Conservation (phyloP, 352 stramenopile species). For the Poterioochromonas sp. region DNA sequence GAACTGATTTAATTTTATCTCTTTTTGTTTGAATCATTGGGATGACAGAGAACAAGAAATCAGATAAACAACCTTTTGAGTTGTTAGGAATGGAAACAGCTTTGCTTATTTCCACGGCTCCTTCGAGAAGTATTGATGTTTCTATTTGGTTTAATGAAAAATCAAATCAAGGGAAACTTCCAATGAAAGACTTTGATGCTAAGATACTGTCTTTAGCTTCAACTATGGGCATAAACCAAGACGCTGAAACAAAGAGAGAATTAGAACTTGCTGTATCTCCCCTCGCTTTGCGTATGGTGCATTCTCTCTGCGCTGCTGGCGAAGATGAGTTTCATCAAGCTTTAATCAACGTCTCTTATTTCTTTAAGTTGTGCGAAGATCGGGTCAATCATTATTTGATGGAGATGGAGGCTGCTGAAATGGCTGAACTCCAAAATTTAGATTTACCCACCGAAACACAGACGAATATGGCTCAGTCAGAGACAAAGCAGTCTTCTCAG, state of each 20-base stretch:
- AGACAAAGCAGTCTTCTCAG: neutral
- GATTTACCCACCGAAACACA: too few relatives aligned
- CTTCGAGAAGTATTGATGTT: neutral
- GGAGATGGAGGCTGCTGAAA: conserved; percentile 9
- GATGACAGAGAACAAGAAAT: too few relatives aligned
- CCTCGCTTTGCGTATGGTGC: neutral
- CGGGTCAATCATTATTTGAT: neutral
- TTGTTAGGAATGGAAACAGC: conserved; percentile 23
- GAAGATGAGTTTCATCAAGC: neutral
- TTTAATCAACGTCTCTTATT: neutral
- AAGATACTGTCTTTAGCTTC: neutral
- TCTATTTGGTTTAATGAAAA: neutral
- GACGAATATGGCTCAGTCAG: neutral
- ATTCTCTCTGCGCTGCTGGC: conserved; percentile 2
- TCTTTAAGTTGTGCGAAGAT: conserved; percentile 5
- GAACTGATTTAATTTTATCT: too few relatives aligned
- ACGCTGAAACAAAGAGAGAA: conserved; percentile 4
- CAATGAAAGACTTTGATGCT: neutral
- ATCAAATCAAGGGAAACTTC: neutral
- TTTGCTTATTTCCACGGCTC: conserved; percentile 7
- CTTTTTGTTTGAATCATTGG: too few relatives aligned
- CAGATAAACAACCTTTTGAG: neutral
- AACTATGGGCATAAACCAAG: conserved; percentile 9
- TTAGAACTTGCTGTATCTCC: neutral
- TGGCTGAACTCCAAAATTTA: too few relatives aligned